Conservation (phyloP, 2,329 filamentous ascomycete species). For the Salinomyces thailandicus region DNA sequence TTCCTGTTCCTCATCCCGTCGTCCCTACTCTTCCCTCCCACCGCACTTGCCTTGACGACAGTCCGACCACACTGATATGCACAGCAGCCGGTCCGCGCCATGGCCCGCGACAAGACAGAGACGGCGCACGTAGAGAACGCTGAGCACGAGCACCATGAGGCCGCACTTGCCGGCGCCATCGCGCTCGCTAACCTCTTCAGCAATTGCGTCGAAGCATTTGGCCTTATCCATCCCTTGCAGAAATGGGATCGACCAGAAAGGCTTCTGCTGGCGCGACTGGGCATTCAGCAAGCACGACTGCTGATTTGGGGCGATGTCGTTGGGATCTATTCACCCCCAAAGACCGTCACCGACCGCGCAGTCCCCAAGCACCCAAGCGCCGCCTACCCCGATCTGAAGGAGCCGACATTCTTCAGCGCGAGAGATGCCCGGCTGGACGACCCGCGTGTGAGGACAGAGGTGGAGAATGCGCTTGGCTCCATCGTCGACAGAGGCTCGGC, state of each 20-base stretch:
- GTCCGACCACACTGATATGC: neutral
- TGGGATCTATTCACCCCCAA: constrained; percentile 35
- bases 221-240: constrained; percentile 34
- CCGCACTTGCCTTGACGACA: neutral
- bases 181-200: constrained; percentile 37
- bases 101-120: constrained; percentile 13
- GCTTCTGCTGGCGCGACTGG: constrained; percentile 33
- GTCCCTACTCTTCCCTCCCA: neutral
- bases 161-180: constrained; percentile 29
- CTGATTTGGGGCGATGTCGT: constrained; percentile 40
- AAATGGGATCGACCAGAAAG: constrained; percentile 35
- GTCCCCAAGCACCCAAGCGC: constrained; percentile 34
- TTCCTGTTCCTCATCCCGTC: neutral
- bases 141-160: constrained; percentile 20
- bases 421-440: constrained; percentile 35
- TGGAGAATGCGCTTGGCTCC: constrained; percentile 33
- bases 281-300: constrained; percentile 38
- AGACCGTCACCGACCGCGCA: constrained; percentile 33
- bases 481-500: constrained; percentile 35
- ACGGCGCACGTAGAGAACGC: constrained; percentile 2
- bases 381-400: constrained; percentile 35
- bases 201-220: constrained; percentile 39
- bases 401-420: constrained; percentile 35
- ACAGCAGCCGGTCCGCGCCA: neutral
- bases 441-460: constrained; percentile 25